Evolutionary conservation across 495 filamentous ascomycete species (phyloP).

Genomic region (Hypoxylon intermedium): DNA sequence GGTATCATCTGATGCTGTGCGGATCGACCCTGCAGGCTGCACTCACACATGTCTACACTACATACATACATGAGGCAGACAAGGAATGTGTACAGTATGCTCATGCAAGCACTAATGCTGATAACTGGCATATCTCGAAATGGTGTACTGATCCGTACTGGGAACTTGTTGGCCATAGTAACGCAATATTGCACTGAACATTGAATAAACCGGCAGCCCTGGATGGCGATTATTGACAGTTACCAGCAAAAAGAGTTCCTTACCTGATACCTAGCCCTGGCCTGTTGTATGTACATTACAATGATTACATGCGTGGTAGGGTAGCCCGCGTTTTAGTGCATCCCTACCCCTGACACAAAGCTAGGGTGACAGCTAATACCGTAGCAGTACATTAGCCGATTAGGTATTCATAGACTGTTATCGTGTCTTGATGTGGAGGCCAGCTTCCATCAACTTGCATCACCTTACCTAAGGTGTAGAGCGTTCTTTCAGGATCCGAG

Average conservation of each 20-base stretch:
- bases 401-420: constrained; percentile 5
- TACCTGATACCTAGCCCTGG: no score
- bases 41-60: constrained; percentile 10
- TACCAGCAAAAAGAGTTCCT: no score
- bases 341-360: constrained; percentile 26
- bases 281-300: no score
- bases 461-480: neutral
- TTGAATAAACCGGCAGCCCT: no score
- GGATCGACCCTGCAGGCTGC: constrained; percentile 30
- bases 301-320: neutral
- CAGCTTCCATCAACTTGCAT: constrained; percentile 8
- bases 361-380: constrained; percentile 4
- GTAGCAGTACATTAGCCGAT: neutral
- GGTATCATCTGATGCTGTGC: constrained; percentile 13
- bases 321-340: constrained; percentile 22
- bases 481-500: neutral
- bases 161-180: no score
- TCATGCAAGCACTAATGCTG: no score
- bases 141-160: no score
- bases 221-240: no score
- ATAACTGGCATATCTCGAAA: no score
- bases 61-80: constrained; percentile 15
- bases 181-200: no score
- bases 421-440: constrained; percentile 13
- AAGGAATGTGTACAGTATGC: constrained; percentile 4